A percentile compares a stretch with the other conserved stretches of the same genome.
phyloP scores from a whole-genome alignment of 306 rosid genomes.

The Castanea mollissima region DNA sequence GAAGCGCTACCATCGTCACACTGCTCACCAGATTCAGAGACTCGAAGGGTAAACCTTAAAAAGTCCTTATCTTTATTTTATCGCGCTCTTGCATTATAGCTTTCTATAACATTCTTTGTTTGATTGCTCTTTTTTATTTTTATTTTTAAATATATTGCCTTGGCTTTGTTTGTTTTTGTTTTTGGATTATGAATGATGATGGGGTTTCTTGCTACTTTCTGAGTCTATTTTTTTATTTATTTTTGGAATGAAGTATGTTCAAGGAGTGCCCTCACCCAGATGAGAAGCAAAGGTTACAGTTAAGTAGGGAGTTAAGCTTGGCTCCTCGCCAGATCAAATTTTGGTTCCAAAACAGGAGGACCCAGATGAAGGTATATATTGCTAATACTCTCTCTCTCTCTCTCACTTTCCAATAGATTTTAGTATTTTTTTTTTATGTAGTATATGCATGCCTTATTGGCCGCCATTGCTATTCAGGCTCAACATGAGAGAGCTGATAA shows the following conservation, averaged over 20 bases:
- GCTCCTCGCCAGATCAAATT: conserved; percentile 98
- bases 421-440: not conserved
- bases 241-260: conserved; percentile 58
- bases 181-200: conserved; percentile 1
- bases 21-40: conserved; percentile 87
- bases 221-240: not conserved
- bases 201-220: not conserved
- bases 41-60: conserved; percentile 68
- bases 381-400: not conserved
- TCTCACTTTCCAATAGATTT: not conserved
- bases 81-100: not conserved
- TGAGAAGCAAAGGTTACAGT: conserved; percentile 82
- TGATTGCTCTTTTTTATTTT: not conserved
- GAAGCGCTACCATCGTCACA: conserved; percentile 96
- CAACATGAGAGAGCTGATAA: conserved; percentile 90
- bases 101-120: not conserved
- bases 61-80: not conserved
- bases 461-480: conserved; percentile 52
- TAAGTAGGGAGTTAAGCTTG: conserved; percentile 87
- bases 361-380: conserved; percentile 83
- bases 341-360: conserved; percentile 96
- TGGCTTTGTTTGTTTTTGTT: not conserved
- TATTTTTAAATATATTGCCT: not conserved
- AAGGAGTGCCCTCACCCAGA: conserved; percentile 97
- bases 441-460: conserved; percentile 4